A percentile compares a stretch with the other conserved stretches of the same genome.
Evolutionary conservation across 495 filamentous ascomycete genomes (phyloP).

Genomic region (Podospora comata): DNA sequence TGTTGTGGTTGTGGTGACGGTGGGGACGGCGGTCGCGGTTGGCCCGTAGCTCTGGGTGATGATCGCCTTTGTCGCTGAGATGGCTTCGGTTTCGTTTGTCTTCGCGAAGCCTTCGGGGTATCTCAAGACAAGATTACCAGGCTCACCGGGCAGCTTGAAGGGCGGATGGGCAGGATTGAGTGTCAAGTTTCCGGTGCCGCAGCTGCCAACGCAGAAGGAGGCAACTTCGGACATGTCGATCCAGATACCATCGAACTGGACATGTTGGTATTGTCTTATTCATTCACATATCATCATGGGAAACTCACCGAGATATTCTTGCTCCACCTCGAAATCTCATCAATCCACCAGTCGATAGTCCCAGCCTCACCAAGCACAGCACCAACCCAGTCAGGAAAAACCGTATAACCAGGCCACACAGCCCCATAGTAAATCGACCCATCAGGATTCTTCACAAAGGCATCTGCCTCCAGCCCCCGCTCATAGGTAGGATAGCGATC

Average conservation of each 20-base stretch:
- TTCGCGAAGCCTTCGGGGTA: slow-evolving; percentile 72
- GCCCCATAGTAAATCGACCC: slow-evolving; percentile 71
- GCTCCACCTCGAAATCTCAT: slow-evolving; percentile 61
- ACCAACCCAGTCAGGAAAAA: slow-evolving; percentile 54
- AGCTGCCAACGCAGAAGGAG: slow-evolving; percentile 79
- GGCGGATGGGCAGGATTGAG: slow-evolving; percentile 69
- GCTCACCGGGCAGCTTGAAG: slow-evolving; percentile 64
- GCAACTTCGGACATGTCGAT: slow-evolving; percentile 83
- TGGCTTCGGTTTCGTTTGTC: slow-evolving; percentile 67
- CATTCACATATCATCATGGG: no score
- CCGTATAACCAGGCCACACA: slow-evolving; percentile 84
- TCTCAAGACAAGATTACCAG: slow-evolving; percentile 55
- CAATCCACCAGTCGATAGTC: slow-evolving; percentile 65
- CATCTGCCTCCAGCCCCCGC: slow-evolving; percentile 59
- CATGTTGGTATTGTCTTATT: not conserved
- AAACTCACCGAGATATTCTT: slow-evolving; percentile 44
- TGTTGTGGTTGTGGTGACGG: slow-evolving; percentile 36
- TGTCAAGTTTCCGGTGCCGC: slow-evolving; percentile 64
- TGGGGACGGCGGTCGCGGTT: slow-evolving; percentile 22
- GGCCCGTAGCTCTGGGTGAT: slow-evolving; percentile 28
- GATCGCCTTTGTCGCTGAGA: slow-evolving; percentile 50
- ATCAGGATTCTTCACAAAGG: slow-evolving; percentile 68
- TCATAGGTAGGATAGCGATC: slow-evolving; percentile 70
- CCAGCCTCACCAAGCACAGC: slow-evolving; percentile 59
- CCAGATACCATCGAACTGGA: slow-evolving; percentile 76